A percentile compares a stretch with the other conserved stretches of the same genome.
Evolutionary conservation across 345 rosid species (phyloP).

Genomic region (Syzygium jambos): DNA sequence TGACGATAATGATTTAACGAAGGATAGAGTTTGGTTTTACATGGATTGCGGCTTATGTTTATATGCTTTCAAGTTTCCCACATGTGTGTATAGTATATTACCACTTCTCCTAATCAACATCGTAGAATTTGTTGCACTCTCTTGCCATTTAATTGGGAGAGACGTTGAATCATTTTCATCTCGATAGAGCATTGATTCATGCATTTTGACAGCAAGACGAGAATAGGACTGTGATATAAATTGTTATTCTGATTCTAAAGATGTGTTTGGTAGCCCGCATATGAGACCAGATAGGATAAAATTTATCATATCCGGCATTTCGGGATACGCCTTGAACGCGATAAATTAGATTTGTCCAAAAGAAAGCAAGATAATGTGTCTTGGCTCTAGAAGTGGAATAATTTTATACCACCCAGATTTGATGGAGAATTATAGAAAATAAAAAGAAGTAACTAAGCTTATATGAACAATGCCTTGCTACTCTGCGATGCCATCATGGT

Average conservation of each 20-base stretch:
- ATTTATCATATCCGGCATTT: not conserved
- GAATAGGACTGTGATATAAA: not conserved
- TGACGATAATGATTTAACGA: not conserved
- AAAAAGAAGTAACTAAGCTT: not conserved
- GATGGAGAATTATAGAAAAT: not conserved
- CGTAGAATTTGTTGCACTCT: not conserved
- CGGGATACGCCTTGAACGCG: fast-evolving
- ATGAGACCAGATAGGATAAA: not conserved
- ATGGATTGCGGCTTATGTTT: not conserved
- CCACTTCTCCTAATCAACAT: not conserved
- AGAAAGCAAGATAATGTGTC: not conserved
- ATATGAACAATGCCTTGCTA: not conserved
- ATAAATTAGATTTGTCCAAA: not conserved
- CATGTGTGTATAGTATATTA: not conserved
- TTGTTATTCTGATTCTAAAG: not conserved
- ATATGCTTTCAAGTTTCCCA: not conserved
- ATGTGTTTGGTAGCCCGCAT: not conserved
- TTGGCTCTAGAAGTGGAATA: no score
- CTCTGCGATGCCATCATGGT: not conserved
- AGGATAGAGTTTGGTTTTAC: not conserved
- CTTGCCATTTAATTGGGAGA: not conserved
- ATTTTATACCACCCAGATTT: no score
- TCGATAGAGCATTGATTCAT: not conserved
- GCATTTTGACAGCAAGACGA: not conserved
- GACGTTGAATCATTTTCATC: not conserved